A percentile compares a stretch with the other conserved stretches of the same genome.
These are phyloP conservation scores for Durotheca rogersii DNA, from an alignment of 495 filamentous ascomycete species.

Conservation along the genomic window DNA sequence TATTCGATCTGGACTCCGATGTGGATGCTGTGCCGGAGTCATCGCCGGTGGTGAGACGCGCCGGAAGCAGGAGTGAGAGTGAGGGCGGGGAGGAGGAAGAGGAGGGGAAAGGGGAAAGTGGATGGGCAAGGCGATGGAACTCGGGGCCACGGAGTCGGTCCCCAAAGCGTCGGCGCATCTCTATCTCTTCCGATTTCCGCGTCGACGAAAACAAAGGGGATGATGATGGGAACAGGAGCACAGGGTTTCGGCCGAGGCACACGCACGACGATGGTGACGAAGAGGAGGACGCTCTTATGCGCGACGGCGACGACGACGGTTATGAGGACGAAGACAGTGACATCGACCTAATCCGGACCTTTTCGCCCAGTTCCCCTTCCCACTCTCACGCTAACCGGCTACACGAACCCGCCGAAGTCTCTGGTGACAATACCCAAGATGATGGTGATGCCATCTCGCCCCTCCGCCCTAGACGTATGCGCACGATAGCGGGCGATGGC, in stretches of 20 bases:
- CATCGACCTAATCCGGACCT: conserved; percentile 8
- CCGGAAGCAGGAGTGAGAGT: not conserved
- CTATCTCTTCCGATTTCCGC: conserved; percentile 21
- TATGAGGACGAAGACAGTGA: conserved; percentile 1
- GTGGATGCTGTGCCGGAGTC: conserved; percentile 32
- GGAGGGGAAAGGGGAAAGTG: conserved; percentile 2
- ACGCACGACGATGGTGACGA: conserved; percentile 1
- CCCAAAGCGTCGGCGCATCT: conserved; percentile 34
- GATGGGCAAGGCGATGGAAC: too few relatives aligned
- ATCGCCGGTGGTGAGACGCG: conserved; percentile 9
- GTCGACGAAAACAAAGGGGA: not conserved
- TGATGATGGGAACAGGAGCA: too few relatives aligned
- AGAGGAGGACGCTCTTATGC: conserved; percentile 8
- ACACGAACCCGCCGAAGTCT: too few relatives aligned
- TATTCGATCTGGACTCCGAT: conserved; percentile 16
- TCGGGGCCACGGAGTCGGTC: conserved; percentile 9
- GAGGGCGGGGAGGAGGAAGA: conserved; percentile 17
- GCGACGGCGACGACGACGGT: conserved; percentile 1
- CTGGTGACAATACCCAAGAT: too few relatives aligned
- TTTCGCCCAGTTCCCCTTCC: conserved; percentile 2
- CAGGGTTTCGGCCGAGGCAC: not conserved
- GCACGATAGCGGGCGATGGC: not conserved
- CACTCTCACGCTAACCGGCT: too few relatives aligned
- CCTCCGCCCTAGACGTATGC: not conserved
- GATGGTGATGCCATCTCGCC: conserved; percentile 3